These are phyloP conservation scores for Cymbopogon flexuosus DNA, from an alignment of 202 grass and related monocot species.

Conservation along the genomic window DNA sequence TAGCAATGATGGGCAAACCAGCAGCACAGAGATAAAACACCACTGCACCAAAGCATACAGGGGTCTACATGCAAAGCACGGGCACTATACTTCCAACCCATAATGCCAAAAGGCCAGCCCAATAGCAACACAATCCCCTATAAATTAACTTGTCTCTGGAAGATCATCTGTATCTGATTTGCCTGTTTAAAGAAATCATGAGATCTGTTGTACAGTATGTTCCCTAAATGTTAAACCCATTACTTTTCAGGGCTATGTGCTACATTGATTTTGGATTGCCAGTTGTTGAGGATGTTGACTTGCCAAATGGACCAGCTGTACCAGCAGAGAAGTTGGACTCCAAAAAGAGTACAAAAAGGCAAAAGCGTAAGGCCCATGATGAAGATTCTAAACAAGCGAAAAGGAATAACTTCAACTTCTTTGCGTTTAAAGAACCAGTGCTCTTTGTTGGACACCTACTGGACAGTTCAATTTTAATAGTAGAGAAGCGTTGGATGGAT, in stretches of 20 bases:
- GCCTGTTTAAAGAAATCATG: background rate
- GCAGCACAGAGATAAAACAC: background rate
- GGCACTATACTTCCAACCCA: background rate
- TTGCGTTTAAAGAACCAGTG: slow-evolving; percentile 58
- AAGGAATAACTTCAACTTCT: slow-evolving; percentile 66
- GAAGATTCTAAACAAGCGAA: slow-evolving; percentile 41
- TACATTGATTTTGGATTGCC: slow-evolving; percentile 86
- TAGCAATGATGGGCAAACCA: background rate
- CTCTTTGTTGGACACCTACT: slow-evolving; percentile 70
- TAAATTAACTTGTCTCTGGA: background rate
- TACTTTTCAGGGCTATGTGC: slow-evolving; percentile 77
- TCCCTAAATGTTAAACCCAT: background rate
- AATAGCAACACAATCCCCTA: background rate
- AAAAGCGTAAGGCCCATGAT: slow-evolving; percentile 48
- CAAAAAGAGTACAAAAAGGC: slow-evolving; percentile 37
- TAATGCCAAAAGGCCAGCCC: background rate
- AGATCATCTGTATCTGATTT: background rate
- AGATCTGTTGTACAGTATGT: background rate
- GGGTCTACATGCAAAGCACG: background rate
- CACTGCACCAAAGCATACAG: background rate
- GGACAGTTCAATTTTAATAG: slow-evolving; percentile 68
- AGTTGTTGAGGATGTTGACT: slow-evolving; percentile 46
- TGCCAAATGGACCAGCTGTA: slow-evolving; percentile 13
- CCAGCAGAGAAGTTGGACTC: slow-evolving; percentile 34
- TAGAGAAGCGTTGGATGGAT: slow-evolving; percentile 88